Evolutionary conservation across 2,329 filamentous ascomycete genomes (phyloP), one percentile per base, ranked within the genome.

Genomic region (Tolypocladium tropicale): DNA sequence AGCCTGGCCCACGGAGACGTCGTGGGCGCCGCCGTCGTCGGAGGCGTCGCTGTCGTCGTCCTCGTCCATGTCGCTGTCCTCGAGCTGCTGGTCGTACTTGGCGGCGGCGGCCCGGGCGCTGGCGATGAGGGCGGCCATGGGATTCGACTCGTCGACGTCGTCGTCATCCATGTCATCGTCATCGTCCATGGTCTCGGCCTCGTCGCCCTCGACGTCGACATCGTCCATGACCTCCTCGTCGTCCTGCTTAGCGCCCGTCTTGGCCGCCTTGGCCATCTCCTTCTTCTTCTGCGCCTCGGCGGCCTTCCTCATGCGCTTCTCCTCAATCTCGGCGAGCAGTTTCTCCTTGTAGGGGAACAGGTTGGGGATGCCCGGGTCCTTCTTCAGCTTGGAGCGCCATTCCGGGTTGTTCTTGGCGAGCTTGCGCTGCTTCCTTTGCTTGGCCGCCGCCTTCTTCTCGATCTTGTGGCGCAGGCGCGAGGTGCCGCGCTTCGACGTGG

Each of bases 311-410:
- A 86, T 77, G 68, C 88, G 88, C 65, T 84, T 87, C 74, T 96
- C 90, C 75, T 99, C 94, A 64, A 99, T 95, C 73, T 99, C 91
- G 57, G 92, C 85, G 36, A 99, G 81, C 32, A 99, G 82, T 78
- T 88, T 92, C 72, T 96, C 92, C 77, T 99, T 99, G 80, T 94
- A 96, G 1, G 94, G 94, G 76, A 96, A 99, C 37, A 96, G 76
- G 69, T 97, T 99, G 43, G 94, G 94, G 60, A 99, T 96, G 52
- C 94, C 94, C 28, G 93, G 94, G 67, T 99, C 94, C 77, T 97
- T 99, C 83, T 96, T 97, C 63, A 96, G 71, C 72, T 91, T 89
- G 58, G 90, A 92, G 64, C 89, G 85, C 91, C 94, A 97, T 89
- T 96, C 85, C 36, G 94, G 93, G 72, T 96, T 96, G 83, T 95